Evolutionary conservation across 1,284 basidiomycete species (phyloP), one percentile per base, ranked within the genome.

Genomic region (Microbotryum lychnidis-dioicae): DNA sequence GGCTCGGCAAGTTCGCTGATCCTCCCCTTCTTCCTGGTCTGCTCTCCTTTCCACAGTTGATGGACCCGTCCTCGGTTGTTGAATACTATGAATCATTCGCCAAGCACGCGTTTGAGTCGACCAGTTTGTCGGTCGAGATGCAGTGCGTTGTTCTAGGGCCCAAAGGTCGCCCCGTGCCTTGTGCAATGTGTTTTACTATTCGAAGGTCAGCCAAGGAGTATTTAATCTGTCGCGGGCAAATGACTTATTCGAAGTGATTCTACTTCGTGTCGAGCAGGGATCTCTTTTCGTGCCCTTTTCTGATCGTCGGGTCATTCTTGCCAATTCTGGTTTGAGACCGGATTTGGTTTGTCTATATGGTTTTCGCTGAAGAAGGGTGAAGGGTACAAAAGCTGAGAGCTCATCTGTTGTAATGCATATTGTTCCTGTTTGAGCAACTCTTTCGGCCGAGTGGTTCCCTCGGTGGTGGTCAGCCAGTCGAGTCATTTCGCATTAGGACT

Each of bases 81-180:
- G 87, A 91, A 73, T 96, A 94, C 76, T 96, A 89, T 86, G 92
- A 96, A 76, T 90, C 89, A 75, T 96, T 94, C 74, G 89, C 89
- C 25, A 84, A 85, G 58, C 90, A 94, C 75, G 92, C 92, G 6
- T 97, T 97, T 70, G 91, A 96, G 76, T 93, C 91, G 76, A 91
- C 90, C 57, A 90, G 90, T 44, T 65, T 66, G 76, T 88, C 89
- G n/a, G 89, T 96, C 60, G 92, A 90, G 76, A 88, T 89, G 67
- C 87, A 91, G 72, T 91, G 89, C 65, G 87, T 90, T 33, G 76
- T 97, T 47, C 80, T 90, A 67, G 90, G 89, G 73, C 87, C 88
- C 4, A 82, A 81, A 47, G 88, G 88, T n/a, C 82, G 84, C 6
- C 87, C 86, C 1, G 84, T 93, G 21, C 87, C 87, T 54, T 85